phyloP scores from a whole-genome alignment of 139 green algal genomes.

The Chlorella ohadii region DNA sequence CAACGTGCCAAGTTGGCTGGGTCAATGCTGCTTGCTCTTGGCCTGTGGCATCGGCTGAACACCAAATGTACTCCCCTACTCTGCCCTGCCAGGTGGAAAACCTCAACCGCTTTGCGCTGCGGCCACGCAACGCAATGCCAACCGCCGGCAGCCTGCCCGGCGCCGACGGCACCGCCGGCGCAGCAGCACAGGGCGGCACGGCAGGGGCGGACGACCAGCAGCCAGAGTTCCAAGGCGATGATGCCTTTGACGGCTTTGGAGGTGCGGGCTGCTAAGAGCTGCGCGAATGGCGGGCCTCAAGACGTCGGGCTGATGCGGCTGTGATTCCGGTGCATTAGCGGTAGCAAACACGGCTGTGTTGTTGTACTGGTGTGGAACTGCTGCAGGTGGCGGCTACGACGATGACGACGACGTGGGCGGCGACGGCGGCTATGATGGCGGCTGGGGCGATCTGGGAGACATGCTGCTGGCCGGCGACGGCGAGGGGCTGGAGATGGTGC shows the following conservation, averaged over 20 bases:
- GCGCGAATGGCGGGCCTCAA: too few relatives aligned
- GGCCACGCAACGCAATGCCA: slow-evolving; percentile 25
- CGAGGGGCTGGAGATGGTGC: slow-evolving; percentile 8
- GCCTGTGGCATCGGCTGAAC: too few relatives aligned
- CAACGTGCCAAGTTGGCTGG: too few relatives aligned
- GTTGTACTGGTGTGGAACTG: too few relatives aligned
- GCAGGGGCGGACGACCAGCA: neutral
- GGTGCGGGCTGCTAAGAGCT: slow-evolving; percentile 4
- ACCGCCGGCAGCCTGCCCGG: neutral
- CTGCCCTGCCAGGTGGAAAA: slow-evolving; percentile 10
- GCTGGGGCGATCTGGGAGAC: slow-evolving; percentile 2
- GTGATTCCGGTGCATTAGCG: too few relatives aligned
- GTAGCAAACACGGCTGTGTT: too few relatives aligned
- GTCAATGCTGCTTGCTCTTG: too few relatives aligned
- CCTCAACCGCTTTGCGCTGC: slow-evolving; percentile 44
- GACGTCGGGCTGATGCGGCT: too few relatives aligned
- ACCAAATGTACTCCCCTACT: too few relatives aligned
- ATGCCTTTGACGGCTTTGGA: slow-evolving; percentile 19
- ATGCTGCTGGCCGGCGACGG: neutral
- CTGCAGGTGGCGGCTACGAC: neutral
- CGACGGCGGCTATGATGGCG: slow-evolving; percentile 40
- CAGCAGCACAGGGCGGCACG: neutral
- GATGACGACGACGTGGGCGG: slow-evolving; percentile 23
- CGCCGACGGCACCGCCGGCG: neutral
- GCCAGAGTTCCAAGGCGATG: neutral